A percentile compares a stretch with the other conserved stretches of the same genome.
Conservation (phyloP, 2,329 filamentous ascomycete genomes). For the Fusarium scirpi region DNA sequence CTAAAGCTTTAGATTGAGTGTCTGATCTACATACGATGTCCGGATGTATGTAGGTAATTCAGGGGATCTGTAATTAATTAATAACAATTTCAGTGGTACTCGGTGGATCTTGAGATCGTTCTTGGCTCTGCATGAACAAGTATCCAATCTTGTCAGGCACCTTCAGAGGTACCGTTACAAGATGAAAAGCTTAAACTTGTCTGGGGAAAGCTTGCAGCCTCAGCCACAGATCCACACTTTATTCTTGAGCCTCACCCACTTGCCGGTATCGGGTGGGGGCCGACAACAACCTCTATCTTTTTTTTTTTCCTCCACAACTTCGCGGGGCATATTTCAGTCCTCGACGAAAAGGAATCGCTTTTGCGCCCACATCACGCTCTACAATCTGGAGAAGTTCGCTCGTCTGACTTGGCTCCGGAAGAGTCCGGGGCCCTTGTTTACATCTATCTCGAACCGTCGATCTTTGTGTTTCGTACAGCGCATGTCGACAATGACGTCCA, state of each 20-base stretch:
- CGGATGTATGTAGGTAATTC: not conserved
- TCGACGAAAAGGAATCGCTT: slow-evolving; percentile 1
- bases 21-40: not conserved
- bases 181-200: slow-evolving; percentile 2
- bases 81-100: not conserved
- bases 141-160: not conserved
- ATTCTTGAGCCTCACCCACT: slow-evolving; percentile 4
- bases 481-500: slow-evolving; percentile 51
- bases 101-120: not conserved
- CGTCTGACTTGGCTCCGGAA: slow-evolving; percentile 41
- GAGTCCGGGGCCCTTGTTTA: slow-evolving; percentile 35
- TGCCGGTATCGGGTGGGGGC: not conserved
- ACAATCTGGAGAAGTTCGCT: slow-evolving; percentile 42
- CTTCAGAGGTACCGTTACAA: not conserved
- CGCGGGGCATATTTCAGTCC: not conserved
- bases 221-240: not conserved
- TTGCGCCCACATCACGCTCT: slow-evolving; percentile 5
- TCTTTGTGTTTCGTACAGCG: slow-evolving; percentile 21
- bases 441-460: slow-evolving; percentile 7
- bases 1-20: not conserved
- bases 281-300: not conserved
- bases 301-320: not conserved
- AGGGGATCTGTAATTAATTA: not conserved
- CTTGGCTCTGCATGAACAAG: not conserved
- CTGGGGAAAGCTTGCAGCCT: slow-evolving; percentile 4